phyloP scores from a whole-genome alignment of 2,329 filamentous ascomycete species.

The Trichoderma brevicompactum region DNA sequence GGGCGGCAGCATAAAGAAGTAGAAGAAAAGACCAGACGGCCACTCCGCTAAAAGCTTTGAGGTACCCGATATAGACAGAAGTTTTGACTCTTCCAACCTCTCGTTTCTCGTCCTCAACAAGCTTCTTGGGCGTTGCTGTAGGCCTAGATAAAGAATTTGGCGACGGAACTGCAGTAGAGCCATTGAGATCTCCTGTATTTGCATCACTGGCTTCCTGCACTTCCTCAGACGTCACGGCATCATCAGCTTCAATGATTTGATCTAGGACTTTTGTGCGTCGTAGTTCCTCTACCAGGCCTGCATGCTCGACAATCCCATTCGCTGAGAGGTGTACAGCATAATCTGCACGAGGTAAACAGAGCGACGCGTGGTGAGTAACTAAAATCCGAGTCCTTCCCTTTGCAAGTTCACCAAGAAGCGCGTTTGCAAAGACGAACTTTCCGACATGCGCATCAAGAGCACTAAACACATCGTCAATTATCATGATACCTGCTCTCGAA shows the following conservation, averaged over 20 bases:
- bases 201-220: not conserved
- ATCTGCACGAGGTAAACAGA: conserved; percentile 10
- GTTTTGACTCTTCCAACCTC: conserved; percentile 23
- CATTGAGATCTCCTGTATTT: not conserved
- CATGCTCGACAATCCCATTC: conserved; percentile 11
- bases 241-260: conserved; percentile 17
- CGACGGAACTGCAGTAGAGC: not conserved
- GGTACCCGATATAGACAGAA: conserved; percentile 13
- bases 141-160: not conserved
- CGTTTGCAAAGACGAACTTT: conserved; percentile 18
- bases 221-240: conserved; percentile 2
- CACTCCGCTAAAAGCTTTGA: conserved; percentile 12
- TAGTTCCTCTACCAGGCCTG: conserved; percentile 15
- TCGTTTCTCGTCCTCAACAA: conserved; percentile 22
- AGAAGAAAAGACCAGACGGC: conserved; percentile 12
- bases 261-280: conserved; percentile 11
- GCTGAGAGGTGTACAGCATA: conserved; percentile 40
- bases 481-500: conserved; percentile 29
- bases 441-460: conserved; percentile 22
- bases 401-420: conserved; percentile 11
- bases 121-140: conserved; percentile 12
- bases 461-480: conserved; percentile 64
- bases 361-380: conserved; percentile 27
- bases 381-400: conserved; percentile 29
- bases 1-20: not conserved